Evolutionary conservation across 2,329 filamentous ascomycete genomes (phyloP).

Genomic region (Penicillium italicum): DNA sequence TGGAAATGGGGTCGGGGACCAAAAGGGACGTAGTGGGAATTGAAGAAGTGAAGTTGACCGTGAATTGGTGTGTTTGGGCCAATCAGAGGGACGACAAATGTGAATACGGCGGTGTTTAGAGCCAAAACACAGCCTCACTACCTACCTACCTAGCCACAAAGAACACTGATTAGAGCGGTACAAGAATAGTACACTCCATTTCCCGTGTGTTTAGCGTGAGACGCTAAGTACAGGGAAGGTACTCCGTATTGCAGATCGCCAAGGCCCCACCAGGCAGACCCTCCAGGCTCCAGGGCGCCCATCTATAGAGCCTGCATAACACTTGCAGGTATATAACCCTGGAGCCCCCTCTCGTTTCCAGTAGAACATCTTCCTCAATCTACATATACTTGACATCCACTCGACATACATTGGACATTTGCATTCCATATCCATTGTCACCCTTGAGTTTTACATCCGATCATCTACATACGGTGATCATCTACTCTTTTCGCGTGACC

Average conservation of each 20-base stretch:
- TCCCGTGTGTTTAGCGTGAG: neutral
- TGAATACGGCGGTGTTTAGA: conserved; percentile 17
- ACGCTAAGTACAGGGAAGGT: conserved; percentile 8
- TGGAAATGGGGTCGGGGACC: neutral
- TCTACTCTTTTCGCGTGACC: conserved; percentile 15
- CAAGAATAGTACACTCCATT: neutral
- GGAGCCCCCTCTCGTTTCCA: neutral
- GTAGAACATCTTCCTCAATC: neutral
- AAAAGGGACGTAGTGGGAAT: neutral
- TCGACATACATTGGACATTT: neutral
- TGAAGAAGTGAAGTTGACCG: conserved; percentile 1
- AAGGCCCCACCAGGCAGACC: neutral
- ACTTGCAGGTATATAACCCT: neutral
- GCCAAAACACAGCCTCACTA: conserved; percentile 14
- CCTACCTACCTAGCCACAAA: conserved; percentile 13
- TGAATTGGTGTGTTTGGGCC: neutral
- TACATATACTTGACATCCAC: neutral
- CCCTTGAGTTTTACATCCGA: neutral
- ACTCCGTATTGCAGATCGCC: conserved; percentile 4
- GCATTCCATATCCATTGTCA: neutral
- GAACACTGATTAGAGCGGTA: neutral
- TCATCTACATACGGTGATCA: conserved; percentile 12
- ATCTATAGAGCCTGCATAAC: conserved; percentile 2
- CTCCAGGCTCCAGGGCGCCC: conserved; percentile 16
- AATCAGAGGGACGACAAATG: conserved; percentile 7